Evolutionary conservation across 2,329 filamentous ascomycete genomes (phyloP), one percentile per base, ranked within the genome.

Genomic region (Fonsecaea pedrosoi): DNA sequence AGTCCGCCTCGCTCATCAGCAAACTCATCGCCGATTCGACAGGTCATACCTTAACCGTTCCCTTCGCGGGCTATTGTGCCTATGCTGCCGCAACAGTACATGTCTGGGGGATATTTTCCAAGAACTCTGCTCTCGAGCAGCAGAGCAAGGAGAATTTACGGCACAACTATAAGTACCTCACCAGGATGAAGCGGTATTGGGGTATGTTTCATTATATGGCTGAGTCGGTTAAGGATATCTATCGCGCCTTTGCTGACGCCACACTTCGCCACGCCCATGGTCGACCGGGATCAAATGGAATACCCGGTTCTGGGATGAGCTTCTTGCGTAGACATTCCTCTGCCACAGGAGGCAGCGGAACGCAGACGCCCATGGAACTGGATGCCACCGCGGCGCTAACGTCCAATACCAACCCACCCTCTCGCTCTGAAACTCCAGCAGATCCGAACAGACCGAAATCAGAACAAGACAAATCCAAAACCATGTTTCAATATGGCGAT

Each of bases 141-240:
- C 86, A 87, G 8, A 92, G 92, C 8, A 97, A 96, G 79, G 88
- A 89, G 70, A 94, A 97, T 74, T 82, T 97, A 15, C 89, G 91
- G 0, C 91, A 89, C 70, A 98, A 97, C 71, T 90, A 98, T 73
- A 92, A 90, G 74, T 98, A 95, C 74, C 81, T 99, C 54, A 90
- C 90, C 62, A 95, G 92, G 78, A 96, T 98, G 92, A 97, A 97
- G 82, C 92, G 92, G 67, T 94, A 95, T 74, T 99, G 95, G 95
- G 95, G 94, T 67, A 96, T 97, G 90, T 97, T 98, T 76, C 92
- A 97, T 76, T 97, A 93, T 81, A 94, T 98, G 86, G 90, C 92
- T 0, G 94, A 98, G 76, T 95, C 94, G 74, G 85, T 97, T 40
- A 93, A 95, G 67, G 91, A 94, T 62, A 88, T 96, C 68, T 99